Conservation (phyloP, 768 basidiomycete species). For the Amanita pallidorosea region DNA sequence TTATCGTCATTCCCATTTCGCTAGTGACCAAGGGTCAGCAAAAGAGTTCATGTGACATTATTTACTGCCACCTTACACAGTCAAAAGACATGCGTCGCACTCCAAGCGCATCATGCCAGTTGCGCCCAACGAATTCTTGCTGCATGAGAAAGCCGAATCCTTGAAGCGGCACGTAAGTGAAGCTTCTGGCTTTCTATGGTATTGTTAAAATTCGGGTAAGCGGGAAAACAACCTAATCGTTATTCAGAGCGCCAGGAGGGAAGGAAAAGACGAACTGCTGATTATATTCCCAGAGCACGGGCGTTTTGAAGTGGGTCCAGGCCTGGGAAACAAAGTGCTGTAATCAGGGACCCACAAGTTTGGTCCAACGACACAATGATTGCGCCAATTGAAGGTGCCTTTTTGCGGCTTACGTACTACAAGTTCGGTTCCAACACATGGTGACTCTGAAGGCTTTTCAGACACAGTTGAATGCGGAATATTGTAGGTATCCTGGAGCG, state of each 20-base stretch:
- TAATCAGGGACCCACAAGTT: slow-evolving; percentile 6
- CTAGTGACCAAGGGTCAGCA: neutral
- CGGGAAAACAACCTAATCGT: neutral
- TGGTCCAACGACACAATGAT: neutral
- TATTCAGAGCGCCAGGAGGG: neutral
- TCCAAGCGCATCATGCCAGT: neutral
- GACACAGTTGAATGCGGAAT: neutral
- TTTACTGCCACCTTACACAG: neutral
- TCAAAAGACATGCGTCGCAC: neutral
- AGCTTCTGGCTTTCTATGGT: neutral
- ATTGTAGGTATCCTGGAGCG: neutral
- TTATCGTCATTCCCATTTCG: neutral
- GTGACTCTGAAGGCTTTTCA: no score
- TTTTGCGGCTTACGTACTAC: no score
- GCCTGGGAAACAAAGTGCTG: slow-evolving; percentile 4
- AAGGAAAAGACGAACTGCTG: neutral
- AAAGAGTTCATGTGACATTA: neutral
- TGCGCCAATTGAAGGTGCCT: neutral
- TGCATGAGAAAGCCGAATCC: neutral
- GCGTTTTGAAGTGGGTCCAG: neutral
- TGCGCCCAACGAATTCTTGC: neutral
- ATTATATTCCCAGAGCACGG: neutral
- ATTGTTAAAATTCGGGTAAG: neutral
- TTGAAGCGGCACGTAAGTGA: neutral
- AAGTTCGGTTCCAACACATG: no score